A percentile compares a stretch with the other conserved stretches of the same genome.
These are phyloP conservation scores for Pseudocercospora fuligena DNA, from an alignment of 2,329 filamentous ascomycete species.

Conservation along the genomic window DNA sequence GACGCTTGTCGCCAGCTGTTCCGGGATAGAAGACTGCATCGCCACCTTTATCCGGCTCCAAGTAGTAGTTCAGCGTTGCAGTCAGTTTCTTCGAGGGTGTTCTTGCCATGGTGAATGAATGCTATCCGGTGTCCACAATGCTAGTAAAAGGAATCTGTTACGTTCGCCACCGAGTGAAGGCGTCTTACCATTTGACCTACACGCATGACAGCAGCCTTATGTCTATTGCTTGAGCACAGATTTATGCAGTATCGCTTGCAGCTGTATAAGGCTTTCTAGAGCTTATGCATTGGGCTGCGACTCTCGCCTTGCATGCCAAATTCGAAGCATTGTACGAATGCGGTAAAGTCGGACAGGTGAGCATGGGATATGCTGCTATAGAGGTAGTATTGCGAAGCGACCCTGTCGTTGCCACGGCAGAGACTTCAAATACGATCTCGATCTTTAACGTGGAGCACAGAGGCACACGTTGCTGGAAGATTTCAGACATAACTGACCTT, in stretches of 20 bases:
- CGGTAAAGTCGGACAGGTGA: not conserved
- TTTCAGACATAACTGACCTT: too few relatives aligned
- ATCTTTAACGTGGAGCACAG: too few relatives aligned
- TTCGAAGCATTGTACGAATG: not conserved
- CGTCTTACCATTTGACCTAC: not conserved
- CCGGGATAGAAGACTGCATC: conserved; percentile 23
- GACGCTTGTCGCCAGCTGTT: conserved; percentile 24
- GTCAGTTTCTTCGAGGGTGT: not conserved
- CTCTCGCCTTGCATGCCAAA: not conserved
- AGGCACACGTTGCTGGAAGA: too few relatives aligned
- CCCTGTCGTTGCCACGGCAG: not conserved
- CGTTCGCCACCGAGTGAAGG: too few relatives aligned
- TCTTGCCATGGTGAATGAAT: not conserved
- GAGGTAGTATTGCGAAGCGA: not conserved
- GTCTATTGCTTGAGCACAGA: not conserved
- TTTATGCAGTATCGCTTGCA: not conserved
- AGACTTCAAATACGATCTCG: too few relatives aligned
- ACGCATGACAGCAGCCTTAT: not conserved
- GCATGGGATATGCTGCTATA: not conserved
- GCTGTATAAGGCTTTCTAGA: not conserved
- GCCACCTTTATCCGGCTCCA: conserved; percentile 22
- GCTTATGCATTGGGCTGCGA: not conserved
- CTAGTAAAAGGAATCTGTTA: too few relatives aligned
- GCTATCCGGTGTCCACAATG: too few relatives aligned
- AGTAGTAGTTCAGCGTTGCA: conserved; percentile 27